These are phyloP conservation scores for Przewalskia tangutica DNA, from an alignment of 257 asterid genomes.

Conservation along the genomic window DNA sequence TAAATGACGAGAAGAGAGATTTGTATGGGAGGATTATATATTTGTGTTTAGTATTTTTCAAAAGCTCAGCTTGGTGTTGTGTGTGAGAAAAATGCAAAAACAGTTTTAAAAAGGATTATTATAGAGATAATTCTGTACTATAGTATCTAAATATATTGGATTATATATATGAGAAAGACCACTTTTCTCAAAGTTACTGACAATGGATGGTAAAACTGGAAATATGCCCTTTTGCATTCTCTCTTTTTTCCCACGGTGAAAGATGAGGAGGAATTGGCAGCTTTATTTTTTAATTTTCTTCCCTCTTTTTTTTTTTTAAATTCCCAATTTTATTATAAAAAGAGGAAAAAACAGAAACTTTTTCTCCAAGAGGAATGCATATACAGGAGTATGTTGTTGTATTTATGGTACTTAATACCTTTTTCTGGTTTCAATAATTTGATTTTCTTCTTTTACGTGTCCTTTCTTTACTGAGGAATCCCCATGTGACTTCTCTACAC, in stretches of 20 bases:
- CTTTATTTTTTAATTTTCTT: neutral
- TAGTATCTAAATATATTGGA: neutral
- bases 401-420: conserved; percentile 1
- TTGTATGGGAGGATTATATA: conserved; percentile 33
- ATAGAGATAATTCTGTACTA: neutral
- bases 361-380: neutral
- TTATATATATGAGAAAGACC: neutral
- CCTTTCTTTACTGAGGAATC: neutral
- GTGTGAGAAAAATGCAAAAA: neutral
- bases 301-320: neutral
- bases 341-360: neutral
- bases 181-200: conserved; percentile 7
- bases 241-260: neutral
- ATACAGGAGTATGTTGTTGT: neutral
- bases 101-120: neutral
- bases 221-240: neutral
- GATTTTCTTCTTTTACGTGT: neutral
- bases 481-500: neutral
- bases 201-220: neutral
- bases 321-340: neutral
- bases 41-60: conserved; percentile 7
- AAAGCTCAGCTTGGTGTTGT: neutral
- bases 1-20: conserved; percentile 13
- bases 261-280: neutral
- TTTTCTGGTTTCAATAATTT: conserved; percentile 1